Evolutionary conservation across 1,284 basidiomycete genomes (phyloP).

Genomic region (Ganoderma boninense): DNA sequence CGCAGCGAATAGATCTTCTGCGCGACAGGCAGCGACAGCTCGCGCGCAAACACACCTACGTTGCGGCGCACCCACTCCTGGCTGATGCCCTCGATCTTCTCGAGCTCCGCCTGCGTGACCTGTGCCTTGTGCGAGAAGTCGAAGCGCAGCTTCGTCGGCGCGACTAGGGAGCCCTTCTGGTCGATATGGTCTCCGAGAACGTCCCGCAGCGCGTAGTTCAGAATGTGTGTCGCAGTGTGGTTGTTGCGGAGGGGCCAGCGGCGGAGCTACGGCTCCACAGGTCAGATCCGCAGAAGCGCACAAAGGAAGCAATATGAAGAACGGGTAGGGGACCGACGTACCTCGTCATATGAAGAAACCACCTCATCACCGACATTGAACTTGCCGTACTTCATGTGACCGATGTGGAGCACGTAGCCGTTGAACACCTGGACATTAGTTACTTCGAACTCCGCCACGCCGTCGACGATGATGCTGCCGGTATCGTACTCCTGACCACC

Average conservation of each 20-base stretch:
- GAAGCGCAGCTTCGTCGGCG: slow-evolving; percentile 94
- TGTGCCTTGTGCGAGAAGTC: slow-evolving; percentile 98
- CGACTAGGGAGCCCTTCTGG: slow-evolving; percentile 97
- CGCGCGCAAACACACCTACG: slow-evolving; percentile 89
- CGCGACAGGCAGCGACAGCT: slow-evolving; percentile 84
- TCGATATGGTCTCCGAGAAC: slow-evolving; percentile 97
- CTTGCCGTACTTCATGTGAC: slow-evolving; percentile 82
- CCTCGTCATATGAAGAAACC: slow-evolving; percentile 80
- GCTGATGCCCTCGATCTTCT: slow-evolving; percentile 86
- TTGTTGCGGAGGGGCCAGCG: slow-evolving; percentile 97
- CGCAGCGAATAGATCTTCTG: slow-evolving; percentile 92
- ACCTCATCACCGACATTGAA: slow-evolving; percentile 76
- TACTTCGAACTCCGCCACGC: slow-evolving; percentile 92
- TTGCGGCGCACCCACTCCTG: slow-evolving; percentile 92
- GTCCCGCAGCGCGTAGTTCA: slow-evolving; percentile 94
- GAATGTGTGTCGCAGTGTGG: slow-evolving; percentile 98
- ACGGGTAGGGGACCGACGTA: slow-evolving; percentile 38
- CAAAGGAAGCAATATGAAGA: no score
- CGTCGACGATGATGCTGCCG: slow-evolving; percentile 94
- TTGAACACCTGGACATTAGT: slow-evolving; percentile 90
- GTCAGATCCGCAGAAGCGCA: slow-evolving; percentile 10
- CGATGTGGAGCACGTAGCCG: slow-evolving; percentile 92
- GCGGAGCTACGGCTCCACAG: slow-evolving; percentile 64
- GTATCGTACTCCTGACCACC: slow-evolving; percentile 99
- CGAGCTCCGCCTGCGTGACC: slow-evolving; percentile 78